Evolutionary conservation across 2,329 filamentous ascomycete species (phyloP), one percentile per base, ranked within the genome.

Genomic region (Chaetomium olivaceum): DNA sequence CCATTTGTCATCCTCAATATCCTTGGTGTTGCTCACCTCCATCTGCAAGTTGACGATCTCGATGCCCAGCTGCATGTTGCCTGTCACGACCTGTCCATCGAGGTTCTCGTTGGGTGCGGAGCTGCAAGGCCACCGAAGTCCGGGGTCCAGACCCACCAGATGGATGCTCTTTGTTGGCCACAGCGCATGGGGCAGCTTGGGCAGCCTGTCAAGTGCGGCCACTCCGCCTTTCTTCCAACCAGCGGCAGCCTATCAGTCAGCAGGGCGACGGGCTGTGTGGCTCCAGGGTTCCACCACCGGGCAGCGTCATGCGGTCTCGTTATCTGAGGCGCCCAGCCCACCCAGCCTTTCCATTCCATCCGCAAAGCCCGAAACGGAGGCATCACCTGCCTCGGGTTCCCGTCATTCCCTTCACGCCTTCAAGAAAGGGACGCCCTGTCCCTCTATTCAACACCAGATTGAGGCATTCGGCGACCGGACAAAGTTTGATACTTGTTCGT

Each of bases 161-260:
- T 43, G 39, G 39, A 7, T 43, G 39, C 39, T 48, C 31, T 23
- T 60, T 25, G 43, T 36, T 50, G 46, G 27, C 25, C 56, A 36
- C 33, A 43, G 29, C 14, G 14, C 33, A 29, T 19, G 39, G 27
- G 55, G 23, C 52, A 16, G 36, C 36, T 19, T 56, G 27, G 55
- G 23, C 52, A 16, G 36, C 36, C 29, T 56, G 54, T 21, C 8
- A 11, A 39, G 51, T 51, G 14, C 58, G 56, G 14, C 58, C 19
- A 36, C 58, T 27, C 55, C 11, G 61, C 61, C 16, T 25, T 11
- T 25, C 23, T 55, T 50, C 33, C 54, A 58, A 36, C 36, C 33
- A 19, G 58, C 46, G 36, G 8, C 57, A 61, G 59, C 68, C 66
- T 61, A 68, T 69, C 64, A 52, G 31, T 64, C 55, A 54, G 64